These are phyloP conservation scores for Saccharomyces kudriavzevii DNA, from an alignment of 805 yeast genomes.

Conservation along the genomic window DNA sequence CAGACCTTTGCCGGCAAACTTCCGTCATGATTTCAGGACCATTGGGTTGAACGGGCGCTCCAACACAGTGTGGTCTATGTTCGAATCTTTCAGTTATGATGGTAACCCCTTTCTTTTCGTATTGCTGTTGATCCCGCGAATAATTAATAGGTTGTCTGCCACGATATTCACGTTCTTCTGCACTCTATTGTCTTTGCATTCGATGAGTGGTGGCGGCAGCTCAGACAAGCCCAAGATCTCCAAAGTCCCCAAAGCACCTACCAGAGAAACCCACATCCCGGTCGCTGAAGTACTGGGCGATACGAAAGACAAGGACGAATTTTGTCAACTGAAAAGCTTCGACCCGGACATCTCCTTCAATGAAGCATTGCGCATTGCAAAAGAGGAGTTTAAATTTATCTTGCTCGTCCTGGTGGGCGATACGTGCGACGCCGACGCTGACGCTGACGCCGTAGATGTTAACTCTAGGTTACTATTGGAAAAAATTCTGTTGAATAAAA, in stretches of 20 bases:
- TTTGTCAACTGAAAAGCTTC: neutral
- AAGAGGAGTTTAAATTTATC: conserved; percentile 40
- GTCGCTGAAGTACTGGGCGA: conserved; percentile 1
- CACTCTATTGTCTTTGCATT: conserved; percentile 1
- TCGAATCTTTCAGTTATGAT: conserved; percentile 1
- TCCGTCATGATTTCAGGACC: conserved; percentile 17
- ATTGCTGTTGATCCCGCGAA: conserved; percentile 47
- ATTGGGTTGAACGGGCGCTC: conserved; percentile 17
- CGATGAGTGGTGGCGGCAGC: neutral
- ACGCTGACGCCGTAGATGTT: conserved; percentile 9
- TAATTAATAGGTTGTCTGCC: conserved; percentile 24
- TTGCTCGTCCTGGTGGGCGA: conserved; percentile 46
- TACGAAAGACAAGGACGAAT: neutral
- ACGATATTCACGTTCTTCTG: conserved; percentile 16
- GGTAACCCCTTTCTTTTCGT: conserved; percentile 39
- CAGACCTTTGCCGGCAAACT: conserved; percentile 28
- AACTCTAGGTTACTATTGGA: conserved; percentile 37
- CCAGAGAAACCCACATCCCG: neutral
- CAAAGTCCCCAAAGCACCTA: conserved; percentile 17
- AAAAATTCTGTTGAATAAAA: conserved; percentile 38
- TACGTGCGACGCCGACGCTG: conserved; percentile 2
- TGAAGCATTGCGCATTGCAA: conserved; percentile 34
- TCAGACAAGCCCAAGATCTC: conserved; percentile 4
- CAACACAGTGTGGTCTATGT: conserved; percentile 4
- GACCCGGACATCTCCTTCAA: conserved; percentile 30